Conservation (phyloP, 306 rosid species). For the Glycyrrhiza uralensis region DNA sequence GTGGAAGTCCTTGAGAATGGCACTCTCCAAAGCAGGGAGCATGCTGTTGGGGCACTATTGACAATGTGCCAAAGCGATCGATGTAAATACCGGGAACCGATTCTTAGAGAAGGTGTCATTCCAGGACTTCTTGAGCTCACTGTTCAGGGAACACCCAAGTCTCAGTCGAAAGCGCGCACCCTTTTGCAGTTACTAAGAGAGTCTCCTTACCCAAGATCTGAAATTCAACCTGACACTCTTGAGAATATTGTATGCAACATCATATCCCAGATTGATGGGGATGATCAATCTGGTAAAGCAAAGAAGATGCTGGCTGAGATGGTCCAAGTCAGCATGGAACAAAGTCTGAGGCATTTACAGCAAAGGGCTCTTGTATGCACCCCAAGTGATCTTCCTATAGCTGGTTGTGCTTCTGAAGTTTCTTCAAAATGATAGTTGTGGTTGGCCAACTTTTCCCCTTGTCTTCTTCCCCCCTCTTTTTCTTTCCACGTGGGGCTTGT, state of each 20-base stretch:
- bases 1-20: conserved; percentile 93
- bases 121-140: conserved; percentile 98
- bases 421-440: conserved; percentile 58
- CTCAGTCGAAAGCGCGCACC: conserved; percentile 71
- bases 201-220: conserved; percentile 82
- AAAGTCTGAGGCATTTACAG: conserved; percentile 90
- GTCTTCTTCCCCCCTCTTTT: neutral
- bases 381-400: conserved; percentile 74
- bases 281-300: conserved; percentile 82
- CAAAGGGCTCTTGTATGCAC: conserved; percentile 92
- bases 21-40: conserved; percentile 77
- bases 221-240: conserved; percentile 75
- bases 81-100: conserved; percentile 81
- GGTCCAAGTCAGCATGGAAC: conserved; percentile 99
- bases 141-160: conserved; percentile 92
- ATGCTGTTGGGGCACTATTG: conserved; percentile 78
- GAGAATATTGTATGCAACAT: conserved; percentile 94
- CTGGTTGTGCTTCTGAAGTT: conserved; percentile 70
- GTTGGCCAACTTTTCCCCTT: conserved; percentile 8
- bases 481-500: conserved; percentile 34
- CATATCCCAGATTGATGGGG: conserved; percentile 88
- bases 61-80: conserved; percentile 86
- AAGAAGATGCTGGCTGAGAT: conserved; percentile 96
- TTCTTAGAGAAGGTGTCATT: conserved; percentile 92
- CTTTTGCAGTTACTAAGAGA: conserved; percentile 76